Evolutionary conservation across 306 rosid species (phyloP).

Genomic region (Vachellia collinsii): DNA sequence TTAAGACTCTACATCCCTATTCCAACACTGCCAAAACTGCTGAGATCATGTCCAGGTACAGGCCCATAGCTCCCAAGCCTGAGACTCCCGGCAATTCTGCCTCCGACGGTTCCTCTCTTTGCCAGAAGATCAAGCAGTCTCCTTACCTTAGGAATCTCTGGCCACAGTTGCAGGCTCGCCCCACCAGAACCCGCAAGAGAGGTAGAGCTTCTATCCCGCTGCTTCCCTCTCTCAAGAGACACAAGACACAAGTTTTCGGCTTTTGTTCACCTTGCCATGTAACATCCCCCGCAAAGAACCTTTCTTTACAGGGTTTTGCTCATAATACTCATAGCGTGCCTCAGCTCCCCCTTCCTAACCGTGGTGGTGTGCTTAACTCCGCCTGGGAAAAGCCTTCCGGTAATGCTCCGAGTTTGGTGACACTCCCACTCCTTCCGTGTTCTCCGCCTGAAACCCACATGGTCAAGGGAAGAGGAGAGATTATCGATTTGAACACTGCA

Average conservation of each 20-base stretch:
- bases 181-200: conserved; percentile 85
- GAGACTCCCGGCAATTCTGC: conserved; percentile 48
- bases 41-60: conserved; percentile 87
- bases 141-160: conserved; percentile 76
- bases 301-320: conserved; percentile 51
- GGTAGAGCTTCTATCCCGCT: conserved; percentile 56
- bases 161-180: conserved; percentile 91
- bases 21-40: conserved; percentile 71
- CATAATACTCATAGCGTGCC: conserved; percentile 36
- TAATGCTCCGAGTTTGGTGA: conserved; percentile 33
- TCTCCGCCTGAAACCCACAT: conserved; percentile 29
- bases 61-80: conserved; percentile 98
- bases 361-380: conserved; percentile 15
- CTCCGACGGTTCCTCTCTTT: conserved; percentile 19
- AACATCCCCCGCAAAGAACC: neutral
- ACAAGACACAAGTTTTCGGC: conserved; percentile 49
- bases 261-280: conserved; percentile 35
- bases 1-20: conserved; percentile 75
- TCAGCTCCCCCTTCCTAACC: conserved; percentile 48
- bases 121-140: conserved; percentile 64
- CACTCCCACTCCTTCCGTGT: conserved; percentile 60
- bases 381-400: conserved; percentile 14
- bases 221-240: conserved; percentile 57
- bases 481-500: conserved; percentile 50
- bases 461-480: conserved; percentile 4